Base-by-base conservation (phyloP, 495 filamentous ascomycete genomes). In the Penicillium egyptiacum region DNA sequence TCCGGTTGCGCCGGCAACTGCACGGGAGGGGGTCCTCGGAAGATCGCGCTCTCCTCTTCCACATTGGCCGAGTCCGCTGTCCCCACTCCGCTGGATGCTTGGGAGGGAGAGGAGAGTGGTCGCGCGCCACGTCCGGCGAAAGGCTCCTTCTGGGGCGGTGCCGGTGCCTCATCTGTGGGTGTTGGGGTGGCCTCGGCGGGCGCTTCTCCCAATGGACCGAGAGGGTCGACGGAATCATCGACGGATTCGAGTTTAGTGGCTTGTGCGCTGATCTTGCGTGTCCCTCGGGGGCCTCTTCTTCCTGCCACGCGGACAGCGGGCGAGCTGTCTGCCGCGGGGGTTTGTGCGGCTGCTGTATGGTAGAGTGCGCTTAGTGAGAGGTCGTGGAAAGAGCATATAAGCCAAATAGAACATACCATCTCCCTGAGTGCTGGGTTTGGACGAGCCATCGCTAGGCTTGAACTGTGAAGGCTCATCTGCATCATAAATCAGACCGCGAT, bases 141-240 rank as follows among this genome's bases (percentile, higher is more conserved):
- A 52, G 83, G 79, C 75, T 97, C 92, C 75, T 98, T 98, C 65
- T 87, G 84, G 8, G 94, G 94, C 22, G 93, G 94, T 47, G 79
- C 83, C 16, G 94, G 94, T n/a, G 92, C 91, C 51, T 86, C 77
- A 54, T 92, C 89, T 55, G 49, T 54, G 39, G 70, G 56, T 48
- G 71, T 65, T 26, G 74, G 65, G n/a, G 59, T 69, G 42, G 71
- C 70, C 45, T 77, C 72, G 56, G 67, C 61, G 41, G 81, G 75
- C 42, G 81, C 86, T 55, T 86, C 81, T 22, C 88, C 87, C 3
- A 92, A 76, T 50, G 94, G 91, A 37, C 94, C 95, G 28, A 98
- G 81, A n/a, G 94, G 94, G 28, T 94, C 95, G 48, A 96, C 79
- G 42, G 91, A 87, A 68, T 96, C 90, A 64, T 93, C 91, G 57